Base-by-base conservation (phyloP, 805 yeast genomes). In the Saccharomycopsis oosterbeekiorum region DNA sequence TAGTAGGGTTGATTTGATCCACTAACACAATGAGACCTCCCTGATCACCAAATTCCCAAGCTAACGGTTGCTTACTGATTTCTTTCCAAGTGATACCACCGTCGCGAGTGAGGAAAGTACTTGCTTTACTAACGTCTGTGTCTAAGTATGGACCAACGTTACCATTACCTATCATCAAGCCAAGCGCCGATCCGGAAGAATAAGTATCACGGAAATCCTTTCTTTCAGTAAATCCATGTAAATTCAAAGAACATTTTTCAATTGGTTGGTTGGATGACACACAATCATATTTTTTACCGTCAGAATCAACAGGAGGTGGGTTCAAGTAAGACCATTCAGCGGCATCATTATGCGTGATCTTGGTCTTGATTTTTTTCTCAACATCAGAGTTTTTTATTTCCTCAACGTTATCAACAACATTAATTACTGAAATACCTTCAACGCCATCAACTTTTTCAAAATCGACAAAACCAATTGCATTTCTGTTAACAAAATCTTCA, bases 1-100 rank as follows among this genome's bases (percentile, higher is more conserved):
- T 77, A 0, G 97, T 85, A 8, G 77, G 74, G 37, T 80, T 84
- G 3, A 73, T 75, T 5, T 80, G 82, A 47, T 84, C 78, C 1
- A 87, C 93, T 57, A 92, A 71, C 0, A 89, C 89, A 57, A 94
- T 73, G 41, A 94, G 80, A 0, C 96, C 85, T 17, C 99, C 99
- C 65, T 89, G 88, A 72, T 94, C 99, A 65, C 98, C 98, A 71
- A 78, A 94, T 73, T 92, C 98, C 98, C 98, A 94, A 82, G 87
- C 86, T 67, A 82, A 81, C 0, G 83, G 79, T 3, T 96, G 94
- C 63, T 86, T 83, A 62, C 74, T 78, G 36, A 93, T 76, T 72
- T 89, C 96, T 58, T 73, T 81, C 98, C 98, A 94, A 2, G 91
- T 80, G 15, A 84, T 74, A 62, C 99, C 99, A 1, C 94, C 99